Conservation (phyloP, 176 grass and related monocot genomes). For the Ensete glaucum region DNA sequence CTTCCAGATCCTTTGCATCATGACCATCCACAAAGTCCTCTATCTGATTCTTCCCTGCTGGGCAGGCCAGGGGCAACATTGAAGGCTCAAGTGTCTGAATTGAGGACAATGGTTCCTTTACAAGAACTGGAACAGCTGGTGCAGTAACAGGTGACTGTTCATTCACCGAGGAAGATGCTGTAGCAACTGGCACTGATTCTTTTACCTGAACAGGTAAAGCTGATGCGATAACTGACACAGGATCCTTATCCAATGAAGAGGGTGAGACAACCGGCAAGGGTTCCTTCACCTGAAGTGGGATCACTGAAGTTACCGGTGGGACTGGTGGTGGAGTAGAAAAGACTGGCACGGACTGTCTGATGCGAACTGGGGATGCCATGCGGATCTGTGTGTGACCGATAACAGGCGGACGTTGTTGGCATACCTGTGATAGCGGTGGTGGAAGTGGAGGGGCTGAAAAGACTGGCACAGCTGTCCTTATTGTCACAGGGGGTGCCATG, state of each 20-base stretch:
- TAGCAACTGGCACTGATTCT: conserved; percentile 12
- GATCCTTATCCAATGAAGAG: conserved; percentile 16
- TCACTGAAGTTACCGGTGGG: conserved; percentile 29
- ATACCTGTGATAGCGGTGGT: conserved; percentile 33
- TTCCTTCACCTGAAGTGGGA: conserved; percentile 63
- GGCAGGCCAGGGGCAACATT: neutral
- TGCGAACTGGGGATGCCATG: conserved; percentile 78
- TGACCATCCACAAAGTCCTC: neutral
- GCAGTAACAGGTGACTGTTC: neutral
- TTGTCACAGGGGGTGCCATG: conserved; percentile 88
- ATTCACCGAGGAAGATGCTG: neutral
- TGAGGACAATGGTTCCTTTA: neutral
- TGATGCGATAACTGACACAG: neutral
- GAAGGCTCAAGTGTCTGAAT: neutral
- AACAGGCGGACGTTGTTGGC: conserved; percentile 56
- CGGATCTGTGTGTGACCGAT: conserved; percentile 46
- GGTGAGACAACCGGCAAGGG: conserved; percentile 3
- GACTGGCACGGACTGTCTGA: conserved; percentile 57
- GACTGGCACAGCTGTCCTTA: conserved; percentile 82
- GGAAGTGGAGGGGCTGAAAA: conserved; percentile 92
- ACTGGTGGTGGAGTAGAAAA: conserved; percentile 37
- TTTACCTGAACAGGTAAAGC: conserved; percentile 25
- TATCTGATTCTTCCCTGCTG: neutral
- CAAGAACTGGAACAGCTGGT: neutral
- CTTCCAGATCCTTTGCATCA: neutral